These are phyloP conservation scores for Colletotrichum horii DNA, from an alignment of 2,329 filamentous ascomycete genomes.

Conservation along the genomic window DNA sequence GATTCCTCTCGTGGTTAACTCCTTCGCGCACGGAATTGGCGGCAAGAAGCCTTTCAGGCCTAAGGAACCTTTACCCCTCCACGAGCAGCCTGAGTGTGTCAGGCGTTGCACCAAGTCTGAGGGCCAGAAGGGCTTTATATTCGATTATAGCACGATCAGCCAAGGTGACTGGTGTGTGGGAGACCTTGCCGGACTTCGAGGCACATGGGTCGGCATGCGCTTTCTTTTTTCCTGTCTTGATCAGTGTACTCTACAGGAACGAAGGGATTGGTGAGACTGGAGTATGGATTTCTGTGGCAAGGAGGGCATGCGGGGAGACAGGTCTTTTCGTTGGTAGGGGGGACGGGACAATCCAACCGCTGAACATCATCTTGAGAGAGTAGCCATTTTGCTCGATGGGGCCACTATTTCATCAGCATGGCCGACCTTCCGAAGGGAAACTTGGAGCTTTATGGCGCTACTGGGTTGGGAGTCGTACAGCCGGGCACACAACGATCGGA, in stretches of 20 bases:
- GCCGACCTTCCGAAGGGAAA: neutral
- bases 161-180: neutral
- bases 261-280: neutral
- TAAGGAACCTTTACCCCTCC: neutral
- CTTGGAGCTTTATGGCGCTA: neutral
- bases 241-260: neutral
- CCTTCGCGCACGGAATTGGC: neutral
- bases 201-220: neutral
- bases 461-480: neutral
- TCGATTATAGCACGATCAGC: neutral
- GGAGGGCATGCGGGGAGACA: neutral
- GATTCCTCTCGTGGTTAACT: neutral
- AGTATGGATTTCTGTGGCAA: neutral
- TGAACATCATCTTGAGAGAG: neutral
- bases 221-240: neutral
- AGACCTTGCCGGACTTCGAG: neutral
- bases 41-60: neutral
- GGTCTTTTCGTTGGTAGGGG: neutral
- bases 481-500: neutral
- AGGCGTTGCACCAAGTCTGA: neutral
- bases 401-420: neutral
- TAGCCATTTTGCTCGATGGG: neutral
- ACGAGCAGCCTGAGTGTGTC: neutral
- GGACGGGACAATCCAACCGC: neutral
- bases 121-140: neutral